Evolutionary conservation across 805 yeast species (phyloP).

Genomic region (Blastobotrys chiropterorum): DNA sequence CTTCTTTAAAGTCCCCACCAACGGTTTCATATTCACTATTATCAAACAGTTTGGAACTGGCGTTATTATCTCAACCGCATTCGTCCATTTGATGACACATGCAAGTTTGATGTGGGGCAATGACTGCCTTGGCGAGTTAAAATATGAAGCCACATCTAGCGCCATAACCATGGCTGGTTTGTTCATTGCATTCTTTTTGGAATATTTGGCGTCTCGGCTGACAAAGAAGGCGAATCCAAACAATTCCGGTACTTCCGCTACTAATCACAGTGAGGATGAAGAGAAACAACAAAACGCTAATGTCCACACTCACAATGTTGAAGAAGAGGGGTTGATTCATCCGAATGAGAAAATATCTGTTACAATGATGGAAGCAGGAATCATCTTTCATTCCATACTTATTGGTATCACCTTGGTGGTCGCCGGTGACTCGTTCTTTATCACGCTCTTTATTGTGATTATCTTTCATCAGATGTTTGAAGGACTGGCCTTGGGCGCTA

Average conservation of each 20-base stretch:
- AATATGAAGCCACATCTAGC: constrained; percentile 45
- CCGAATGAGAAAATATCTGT: constrained; percentile 4
- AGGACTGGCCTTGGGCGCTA: constrained; percentile 72
- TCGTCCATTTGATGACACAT: constrained; percentile 52
- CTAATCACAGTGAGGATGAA: constrained; percentile 6
- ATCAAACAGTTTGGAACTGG: constrained; percentile 60
- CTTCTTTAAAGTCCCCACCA: constrained; percentile 24
- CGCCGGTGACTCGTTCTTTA: constrained; percentile 54
- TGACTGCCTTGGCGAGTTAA: constrained; percentile 54
- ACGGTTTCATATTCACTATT: constrained; percentile 29
- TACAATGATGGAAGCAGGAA: constrained; percentile 59
- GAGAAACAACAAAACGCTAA: constrained; percentile 49
- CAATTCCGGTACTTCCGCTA: constrained; percentile 4
- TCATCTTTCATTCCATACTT: constrained; percentile 71
- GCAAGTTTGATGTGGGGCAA: constrained; percentile 53
- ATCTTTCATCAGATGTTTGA: constrained; percentile 76
- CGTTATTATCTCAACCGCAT: constrained; percentile 71
- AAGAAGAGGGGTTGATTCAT: too few relatives aligned
- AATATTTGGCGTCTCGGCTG: constrained; percentile 39
- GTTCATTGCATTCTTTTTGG: constrained; percentile 47
- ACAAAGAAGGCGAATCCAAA: constrained; percentile 3
- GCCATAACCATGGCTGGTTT: constrained; percentile 44
- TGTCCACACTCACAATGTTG: too few relatives aligned
- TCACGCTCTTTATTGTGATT: constrained; percentile 54
- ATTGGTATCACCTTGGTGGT: constrained; percentile 65